These are phyloP conservation scores for Pelargonium exstipulatum DNA, from an alignment of 441 rosid genomes.

Conservation along the genomic window DNA sequence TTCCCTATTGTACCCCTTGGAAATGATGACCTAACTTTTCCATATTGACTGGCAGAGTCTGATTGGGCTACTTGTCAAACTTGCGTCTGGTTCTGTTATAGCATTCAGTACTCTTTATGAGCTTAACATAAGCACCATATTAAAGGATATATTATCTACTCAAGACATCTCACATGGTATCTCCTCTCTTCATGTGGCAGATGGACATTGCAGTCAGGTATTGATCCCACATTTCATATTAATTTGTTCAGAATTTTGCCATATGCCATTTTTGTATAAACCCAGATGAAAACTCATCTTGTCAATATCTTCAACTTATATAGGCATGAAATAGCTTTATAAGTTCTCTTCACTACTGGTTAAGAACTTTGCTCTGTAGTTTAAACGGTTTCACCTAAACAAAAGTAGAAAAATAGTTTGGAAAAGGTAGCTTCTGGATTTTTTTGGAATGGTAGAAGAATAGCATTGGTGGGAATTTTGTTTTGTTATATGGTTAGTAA, in stretches of 20 bases:
- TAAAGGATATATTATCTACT: constrained; percentile 74
- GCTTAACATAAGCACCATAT: constrained; percentile 61
- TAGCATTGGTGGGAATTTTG: too few relatives aligned
- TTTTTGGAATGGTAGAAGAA: not conserved
- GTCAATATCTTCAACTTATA: too few relatives aligned
- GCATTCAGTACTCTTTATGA: constrained; percentile 79
- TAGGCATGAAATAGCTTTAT: too few relatives aligned
- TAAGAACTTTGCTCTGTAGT: not conserved
- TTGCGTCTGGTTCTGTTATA: constrained; percentile 62
- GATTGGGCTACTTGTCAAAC: constrained; percentile 82
- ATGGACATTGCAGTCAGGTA: constrained; percentile 78
- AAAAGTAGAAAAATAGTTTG: constrained; percentile 3
- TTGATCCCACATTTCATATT: not conserved
- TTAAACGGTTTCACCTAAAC: not conserved
- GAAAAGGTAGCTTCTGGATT: not conserved
- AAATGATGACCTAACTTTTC: constrained; percentile 16
- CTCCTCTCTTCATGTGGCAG: constrained; percentile 50
- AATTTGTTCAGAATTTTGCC: too few relatives aligned
- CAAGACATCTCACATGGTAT: constrained; percentile 67
- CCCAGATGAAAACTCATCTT: too few relatives aligned
- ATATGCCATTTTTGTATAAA: too few relatives aligned
- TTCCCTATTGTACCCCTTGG: not conserved
- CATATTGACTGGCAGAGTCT: constrained; percentile 59
- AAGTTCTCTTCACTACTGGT: not conserved
- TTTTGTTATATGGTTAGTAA: not conserved